Percentiles rank a stretch among this genome's conserved stretches.
Conservation (phyloP, 108 stramenopile species). For the Seminavis robusta region DNA sequence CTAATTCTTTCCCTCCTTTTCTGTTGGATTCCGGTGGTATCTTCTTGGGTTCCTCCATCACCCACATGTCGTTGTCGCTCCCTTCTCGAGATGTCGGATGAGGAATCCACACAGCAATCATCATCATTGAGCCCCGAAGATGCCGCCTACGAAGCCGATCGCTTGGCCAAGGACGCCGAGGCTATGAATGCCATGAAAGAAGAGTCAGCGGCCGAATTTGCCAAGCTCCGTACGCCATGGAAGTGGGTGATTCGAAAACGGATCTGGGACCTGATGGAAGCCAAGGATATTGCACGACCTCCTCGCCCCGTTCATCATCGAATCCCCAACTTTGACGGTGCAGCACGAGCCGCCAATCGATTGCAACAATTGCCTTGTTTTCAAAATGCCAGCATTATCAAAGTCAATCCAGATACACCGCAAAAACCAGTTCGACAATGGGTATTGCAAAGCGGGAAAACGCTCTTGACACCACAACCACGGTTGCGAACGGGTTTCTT, state of each 20-base stretch:
- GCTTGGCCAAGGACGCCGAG: conserved; percentile 46
- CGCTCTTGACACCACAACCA: conserved; percentile 67
- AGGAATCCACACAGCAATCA: no score
- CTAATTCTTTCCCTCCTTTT: no score
- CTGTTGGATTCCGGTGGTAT: no score
- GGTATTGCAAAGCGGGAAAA: conserved; percentile 52
- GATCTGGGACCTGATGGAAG: conserved; percentile 70
- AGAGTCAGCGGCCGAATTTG: conserved; percentile 42
- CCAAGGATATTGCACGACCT: conserved; percentile 46
- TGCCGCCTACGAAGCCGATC: conserved; percentile 44
- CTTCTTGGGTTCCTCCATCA: no score
- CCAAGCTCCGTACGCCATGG: conserved; percentile 71
- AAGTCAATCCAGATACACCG: conserved; percentile 74
- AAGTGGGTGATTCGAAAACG: conserved; percentile 70
- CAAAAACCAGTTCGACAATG: conserved; percentile 50
- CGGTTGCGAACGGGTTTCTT: conserved; percentile 70
- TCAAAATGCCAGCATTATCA: conserved; percentile 37
- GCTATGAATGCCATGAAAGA: conserved; percentile 66
- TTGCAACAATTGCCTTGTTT: conserved; percentile 51
- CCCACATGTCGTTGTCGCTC: no score
- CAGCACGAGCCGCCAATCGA: conserved; percentile 46
- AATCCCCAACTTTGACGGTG: conserved; percentile 66
- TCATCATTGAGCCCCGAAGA: conserved; percentile 27
- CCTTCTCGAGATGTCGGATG: no score
- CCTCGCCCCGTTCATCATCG: conserved; percentile 74